These are phyloP conservation scores for Chloropicon primus DNA, from an alignment of 139 green algal species.

Conservation along the genomic window DNA sequence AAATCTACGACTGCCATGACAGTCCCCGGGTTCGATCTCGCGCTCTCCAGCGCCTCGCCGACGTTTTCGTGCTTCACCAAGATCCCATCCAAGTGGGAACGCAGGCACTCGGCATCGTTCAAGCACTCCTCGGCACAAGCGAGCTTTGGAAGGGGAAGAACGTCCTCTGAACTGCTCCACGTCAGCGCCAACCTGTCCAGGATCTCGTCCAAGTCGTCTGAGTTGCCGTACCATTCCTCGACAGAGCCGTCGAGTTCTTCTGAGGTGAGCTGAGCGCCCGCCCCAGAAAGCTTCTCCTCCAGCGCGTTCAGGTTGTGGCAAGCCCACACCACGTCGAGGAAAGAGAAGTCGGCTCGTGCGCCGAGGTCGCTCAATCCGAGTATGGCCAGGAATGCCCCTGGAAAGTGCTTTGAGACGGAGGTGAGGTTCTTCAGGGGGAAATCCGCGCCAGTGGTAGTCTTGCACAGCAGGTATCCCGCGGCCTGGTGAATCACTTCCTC, in stretches of 20 bases:
- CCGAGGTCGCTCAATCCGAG: neutral
- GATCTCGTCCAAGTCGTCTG: neutral
- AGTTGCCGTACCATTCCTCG: neutral
- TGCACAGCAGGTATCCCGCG: neutral
- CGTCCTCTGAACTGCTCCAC: neutral
- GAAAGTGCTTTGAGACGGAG: neutral
- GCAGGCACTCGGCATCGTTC: neutral
- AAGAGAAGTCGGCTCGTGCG: neutral
- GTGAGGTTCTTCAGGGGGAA: neutral
- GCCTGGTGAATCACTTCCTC: neutral
- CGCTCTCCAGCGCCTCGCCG: neutral
- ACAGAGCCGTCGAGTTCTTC: neutral
- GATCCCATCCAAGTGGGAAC: neutral
- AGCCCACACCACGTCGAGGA: neutral
- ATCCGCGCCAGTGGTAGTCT: neutral
- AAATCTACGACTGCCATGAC: neutral
- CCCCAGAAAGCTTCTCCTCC: neutral
- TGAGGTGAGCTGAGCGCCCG: no score
- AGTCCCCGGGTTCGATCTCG: neutral
- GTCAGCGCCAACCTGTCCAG: neutral
- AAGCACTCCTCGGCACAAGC: neutral
- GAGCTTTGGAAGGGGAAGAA: neutral
- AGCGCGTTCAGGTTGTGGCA: neutral
- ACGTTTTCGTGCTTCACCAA: neutral
- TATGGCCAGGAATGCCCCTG: neutral